Evolutionary conservation across 2,329 filamentous ascomycete species (phyloP).

Genomic region (Mycosphaerella sp.): DNA sequence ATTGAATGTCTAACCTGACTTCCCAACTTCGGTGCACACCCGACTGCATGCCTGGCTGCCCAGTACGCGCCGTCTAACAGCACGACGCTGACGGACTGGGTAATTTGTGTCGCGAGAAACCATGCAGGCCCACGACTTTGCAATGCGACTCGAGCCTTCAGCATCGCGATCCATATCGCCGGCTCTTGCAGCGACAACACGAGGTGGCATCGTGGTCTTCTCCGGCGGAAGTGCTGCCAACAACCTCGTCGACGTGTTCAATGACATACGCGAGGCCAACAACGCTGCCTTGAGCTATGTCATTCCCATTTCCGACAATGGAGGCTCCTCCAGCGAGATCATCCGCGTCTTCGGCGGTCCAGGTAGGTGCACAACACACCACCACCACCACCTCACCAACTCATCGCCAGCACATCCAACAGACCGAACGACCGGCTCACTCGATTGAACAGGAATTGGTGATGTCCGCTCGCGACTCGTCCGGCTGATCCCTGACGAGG

Average conservation of each 20-base stretch:
- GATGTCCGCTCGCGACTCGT: constrained; percentile 70
- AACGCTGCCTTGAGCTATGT: constrained; percentile 69
- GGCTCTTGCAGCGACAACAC: constrained; percentile 22
- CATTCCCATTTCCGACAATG: constrained; percentile 94
- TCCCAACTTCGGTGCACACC: background rate
- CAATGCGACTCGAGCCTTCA: constrained; percentile 10
- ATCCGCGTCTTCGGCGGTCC: constrained; percentile 93
- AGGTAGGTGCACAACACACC: constrained; percentile 47
- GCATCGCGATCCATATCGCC: constrained; percentile 14
- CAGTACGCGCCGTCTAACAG: background rate
- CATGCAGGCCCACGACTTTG: constrained; percentile 16
- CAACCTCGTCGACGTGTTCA: constrained; percentile 86
- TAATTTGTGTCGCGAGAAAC: background rate
- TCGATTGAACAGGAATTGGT: constrained; percentile 49
- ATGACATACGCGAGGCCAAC: constrained; percentile 53
- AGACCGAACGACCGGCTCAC: too few relatives aligned
- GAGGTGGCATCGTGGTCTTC: constrained; percentile 68
- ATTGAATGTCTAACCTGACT: background rate
- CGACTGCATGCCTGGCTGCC: background rate
- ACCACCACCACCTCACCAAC: background rate
- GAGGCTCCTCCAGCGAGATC: constrained; percentile 85
- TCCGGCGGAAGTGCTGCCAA: constrained; percentile 77
- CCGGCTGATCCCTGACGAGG: constrained; percentile 69
- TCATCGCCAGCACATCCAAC: background rate
- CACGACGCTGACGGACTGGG: background rate